Base-by-base conservation (phyloP, 176 grass and related monocot genomes). In the Zea luxurians region DNA sequence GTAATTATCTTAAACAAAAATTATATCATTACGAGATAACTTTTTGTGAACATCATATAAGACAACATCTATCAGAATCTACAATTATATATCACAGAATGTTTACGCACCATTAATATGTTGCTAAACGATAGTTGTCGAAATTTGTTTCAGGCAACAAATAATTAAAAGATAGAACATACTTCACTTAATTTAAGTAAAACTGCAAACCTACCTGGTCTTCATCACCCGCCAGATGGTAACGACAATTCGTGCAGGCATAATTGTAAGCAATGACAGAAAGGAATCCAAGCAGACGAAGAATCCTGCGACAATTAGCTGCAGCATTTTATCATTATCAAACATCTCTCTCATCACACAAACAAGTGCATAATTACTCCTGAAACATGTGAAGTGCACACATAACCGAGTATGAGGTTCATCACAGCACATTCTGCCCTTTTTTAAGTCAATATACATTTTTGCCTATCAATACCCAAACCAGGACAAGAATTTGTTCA, bases 201-300 rank as follows among this genome's bases (percentile, higher is more conserved):
- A 69, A 75, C 34, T 45, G 7, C 34, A 65, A 89, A 75, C 85
- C 48, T 37, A 97, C 93, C 93, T 87, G 37, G 82, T 92, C 65
- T 90, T 90, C 49, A 96, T 85, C 75, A 96, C 36, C 72, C 83
- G 86, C 93, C 93, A 92, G 53, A 88, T 41, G n/a, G 90, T 88
- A 70, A 96, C 81, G 9, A 86, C 66, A 78, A 96, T 96, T 83
- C 93, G 85, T 72, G 93, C 90, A 58, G 87, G 93, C 93, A 97
- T 92, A 74, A 97, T 97, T 61, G 93, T 97, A 49, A 97, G 83
- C 65, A 97, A 83, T 52, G 93, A 92, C 69, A 97, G 73, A 90
- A 97, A 97, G 18, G 93, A 97, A 83, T 97, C 93, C 87, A 97
- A 88, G 85, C 93, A 97, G 73, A 90, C 90, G 65, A 96, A 92